Conservation (phyloP, 1,284 basidiomycete genomes). For the Cutaneotrichosporon sp. region DNA sequence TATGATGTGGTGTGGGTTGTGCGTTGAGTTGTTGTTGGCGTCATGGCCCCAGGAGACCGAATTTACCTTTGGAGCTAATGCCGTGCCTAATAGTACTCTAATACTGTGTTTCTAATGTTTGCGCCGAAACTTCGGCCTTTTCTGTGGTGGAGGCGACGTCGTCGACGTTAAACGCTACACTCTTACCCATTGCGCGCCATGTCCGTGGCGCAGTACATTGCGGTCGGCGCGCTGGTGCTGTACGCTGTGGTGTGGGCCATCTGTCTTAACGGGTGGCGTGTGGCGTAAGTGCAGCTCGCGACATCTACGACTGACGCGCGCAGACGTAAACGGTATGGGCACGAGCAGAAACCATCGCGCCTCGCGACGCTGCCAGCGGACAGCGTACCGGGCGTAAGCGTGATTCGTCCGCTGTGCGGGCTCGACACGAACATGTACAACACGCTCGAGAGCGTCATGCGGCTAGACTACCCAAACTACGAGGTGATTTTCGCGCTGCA, state of each 20-base stretch:
- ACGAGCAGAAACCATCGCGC: constrained; percentile 59
- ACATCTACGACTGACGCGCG: constrained; percentile 5
- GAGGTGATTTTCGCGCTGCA: constrained; percentile 84
- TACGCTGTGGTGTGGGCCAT: constrained; percentile 69
- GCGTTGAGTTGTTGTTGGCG: too few species aligned
- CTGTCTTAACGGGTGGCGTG: constrained; percentile 66
- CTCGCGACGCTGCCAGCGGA: constrained; percentile 54
- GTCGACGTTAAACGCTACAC: too few species aligned
- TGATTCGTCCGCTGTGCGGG: constrained; percentile 84
- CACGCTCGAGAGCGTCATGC: constrained; percentile 84
- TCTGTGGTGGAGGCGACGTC: too few species aligned
- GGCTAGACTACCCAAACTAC: constrained; percentile 78
- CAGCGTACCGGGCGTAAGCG: constrained; percentile 77
- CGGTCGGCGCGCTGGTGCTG: constrained; percentile 45
- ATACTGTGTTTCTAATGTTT: too few species aligned
- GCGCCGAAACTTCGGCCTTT: too few species aligned
- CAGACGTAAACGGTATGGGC: constrained; percentile 67
- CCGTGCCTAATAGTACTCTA: too few species aligned
- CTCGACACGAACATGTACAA: constrained; percentile 88
- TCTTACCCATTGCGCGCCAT: too few species aligned
- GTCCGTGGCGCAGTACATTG: neutral
- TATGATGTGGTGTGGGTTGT: neutral
- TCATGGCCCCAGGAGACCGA: too few species aligned
- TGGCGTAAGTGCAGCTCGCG: constrained; percentile 60
- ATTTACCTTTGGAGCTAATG: too few species aligned